phyloP scores from a whole-genome alignment of 306 rosid species.

The barrel medic (Medicago truncatula) region DNA sequence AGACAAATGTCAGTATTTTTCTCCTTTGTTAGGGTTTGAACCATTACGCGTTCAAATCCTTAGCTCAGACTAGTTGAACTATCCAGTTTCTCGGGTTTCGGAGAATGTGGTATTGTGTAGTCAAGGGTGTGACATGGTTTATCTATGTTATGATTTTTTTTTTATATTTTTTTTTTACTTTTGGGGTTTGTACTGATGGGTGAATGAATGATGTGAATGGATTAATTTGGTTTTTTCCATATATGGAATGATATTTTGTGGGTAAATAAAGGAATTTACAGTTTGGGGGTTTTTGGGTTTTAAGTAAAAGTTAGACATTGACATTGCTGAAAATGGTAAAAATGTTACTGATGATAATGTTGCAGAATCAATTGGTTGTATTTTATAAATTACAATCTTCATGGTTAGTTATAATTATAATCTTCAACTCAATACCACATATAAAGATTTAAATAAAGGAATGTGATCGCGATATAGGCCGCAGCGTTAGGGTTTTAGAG shows the following conservation, averaged over 20 bases:
- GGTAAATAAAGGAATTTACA: constrained; percentile 3
- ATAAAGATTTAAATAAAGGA: neutral
- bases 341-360: constrained; percentile 1
- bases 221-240: neutral
- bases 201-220: neutral
- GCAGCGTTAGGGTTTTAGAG: neutral
- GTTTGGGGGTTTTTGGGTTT: constrained; percentile 19
- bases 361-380: neutral
- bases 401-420: neutral
- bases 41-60: too few species aligned
- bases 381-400: too few species aligned
- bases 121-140: too few species aligned
- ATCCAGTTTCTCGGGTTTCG: neutral
- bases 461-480: neutral
- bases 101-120: neutral
- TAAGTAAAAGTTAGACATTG: neutral
- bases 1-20: too few species aligned
- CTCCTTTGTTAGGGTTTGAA: too few species aligned
- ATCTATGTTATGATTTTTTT: too few species aligned
- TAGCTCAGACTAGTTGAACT: too few species aligned
- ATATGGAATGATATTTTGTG: constrained; percentile 13
- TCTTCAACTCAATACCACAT: neutral
- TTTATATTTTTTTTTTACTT: neutral
- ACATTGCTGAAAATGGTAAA: neutral
- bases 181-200: constrained; percentile 4